phyloP scores from a whole-genome alignment of 139 green algal genomes.

The Prasinococcaceae sp. region DNA sequence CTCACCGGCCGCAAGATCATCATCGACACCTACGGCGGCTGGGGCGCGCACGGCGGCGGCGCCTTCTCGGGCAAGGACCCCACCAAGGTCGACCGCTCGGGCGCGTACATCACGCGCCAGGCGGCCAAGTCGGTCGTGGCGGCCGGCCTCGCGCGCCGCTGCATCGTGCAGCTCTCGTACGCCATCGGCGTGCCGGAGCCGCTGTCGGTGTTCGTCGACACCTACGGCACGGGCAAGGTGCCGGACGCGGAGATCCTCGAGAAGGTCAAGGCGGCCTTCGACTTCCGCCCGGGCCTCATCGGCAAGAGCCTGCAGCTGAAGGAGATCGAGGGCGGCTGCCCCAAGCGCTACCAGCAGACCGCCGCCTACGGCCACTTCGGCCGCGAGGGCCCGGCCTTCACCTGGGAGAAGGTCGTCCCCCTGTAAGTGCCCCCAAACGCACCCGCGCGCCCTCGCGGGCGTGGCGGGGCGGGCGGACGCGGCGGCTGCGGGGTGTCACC shows the following conservation, averaged over 20 bases:
- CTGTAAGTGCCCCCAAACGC: no score
- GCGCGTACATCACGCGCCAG: conserved; percentile 96
- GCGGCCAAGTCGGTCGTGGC: conserved; percentile 95
- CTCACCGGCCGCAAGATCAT: conserved; percentile 99
- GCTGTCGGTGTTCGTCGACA: conserved; percentile 93
- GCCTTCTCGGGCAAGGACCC: conserved; percentile 93
- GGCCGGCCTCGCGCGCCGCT: conserved; percentile 61
- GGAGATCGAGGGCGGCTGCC: conserved; percentile 68
- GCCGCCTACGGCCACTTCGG: conserved; percentile 95
- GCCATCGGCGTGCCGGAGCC: conserved; percentile 92
- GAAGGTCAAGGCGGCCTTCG: conserved; percentile 69
- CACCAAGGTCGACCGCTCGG: conserved; percentile 72
- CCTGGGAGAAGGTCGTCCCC: conserved; percentile 71
- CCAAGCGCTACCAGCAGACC: conserved; percentile 81
- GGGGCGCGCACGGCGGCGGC: conserved; percentile 93
- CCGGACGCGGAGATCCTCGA: conserved; percentile 79
- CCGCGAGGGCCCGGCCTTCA: conserved; percentile 83
- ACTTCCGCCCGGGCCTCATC: conserved; percentile 91
- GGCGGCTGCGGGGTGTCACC: no score
- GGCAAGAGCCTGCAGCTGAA: conserved; percentile 80
- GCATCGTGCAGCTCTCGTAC: conserved; percentile 74
- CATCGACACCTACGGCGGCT: conserved; percentile 99
- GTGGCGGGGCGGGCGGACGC: no score
- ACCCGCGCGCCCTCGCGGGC: no score
- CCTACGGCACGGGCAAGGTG: conserved; percentile 85